Evolutionary conservation across 2,329 filamentous ascomycete genomes (phyloP), one percentile per base, ranked within the genome.

Genomic region (Trichoderma simmonsii): DNA sequence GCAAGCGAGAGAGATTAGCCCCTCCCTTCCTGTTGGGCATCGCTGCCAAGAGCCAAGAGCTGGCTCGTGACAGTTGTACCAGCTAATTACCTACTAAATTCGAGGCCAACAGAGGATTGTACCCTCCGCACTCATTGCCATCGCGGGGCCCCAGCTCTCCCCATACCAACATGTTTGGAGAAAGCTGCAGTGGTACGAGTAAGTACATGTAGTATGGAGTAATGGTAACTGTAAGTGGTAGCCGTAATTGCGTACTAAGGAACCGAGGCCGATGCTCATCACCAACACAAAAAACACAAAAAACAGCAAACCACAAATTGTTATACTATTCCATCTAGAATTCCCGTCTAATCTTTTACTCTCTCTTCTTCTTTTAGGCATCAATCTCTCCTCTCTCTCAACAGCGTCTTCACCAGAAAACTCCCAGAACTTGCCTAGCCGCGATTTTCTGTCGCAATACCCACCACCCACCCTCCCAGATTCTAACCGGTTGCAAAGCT

Each of bases 121-220:
- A 26, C 36, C 39, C 66, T 69, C 66, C 66, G 30, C 66, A 61
- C 56, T 34, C 36, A 30, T 51, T 61, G 26, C 66, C 12, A 61
- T 69, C 66, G 66, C 66, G 66, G 66, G 66, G 66, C 66, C 66
- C 66, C 66, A 34, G 66, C 54, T 61, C 28, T 69, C 66, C 66
- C 66, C 66, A 34, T 32, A 34, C 32, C 57, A 21, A 24, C 21
- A 39, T 21, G 21, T 51, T 34, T 9, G 61, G 36, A 48, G 61
- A 43, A 30, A 48, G 39, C 11, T 48, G 56, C 56, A 28, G 34
- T 28, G 15, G 57, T 21, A 61, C 28, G 30, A 30, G n/a, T n/a
- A 32, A 32, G 36, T 34, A 21, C 18, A 15, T 56, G n/a, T 36
- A 26, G n/a, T 36, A 26, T 62, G 32, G n/a, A 24, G 21, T 28